Evolutionary conservation across 2,329 filamentous ascomycete species (phyloP).

Genomic region (Volutella citrinella): DNA sequence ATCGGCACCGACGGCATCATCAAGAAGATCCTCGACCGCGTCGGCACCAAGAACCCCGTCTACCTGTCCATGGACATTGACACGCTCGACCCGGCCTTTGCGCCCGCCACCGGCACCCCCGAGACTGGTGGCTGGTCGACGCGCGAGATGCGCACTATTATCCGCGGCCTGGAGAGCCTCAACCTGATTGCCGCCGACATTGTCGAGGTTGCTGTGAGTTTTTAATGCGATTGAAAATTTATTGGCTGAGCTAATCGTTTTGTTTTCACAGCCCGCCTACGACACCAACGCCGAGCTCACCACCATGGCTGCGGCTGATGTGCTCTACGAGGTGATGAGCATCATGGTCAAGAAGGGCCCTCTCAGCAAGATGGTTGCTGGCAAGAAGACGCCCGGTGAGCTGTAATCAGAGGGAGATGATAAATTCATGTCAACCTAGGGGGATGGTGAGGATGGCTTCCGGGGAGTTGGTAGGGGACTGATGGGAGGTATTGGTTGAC

Average conservation of each 20-base stretch:
- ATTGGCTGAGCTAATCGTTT: too few species aligned
- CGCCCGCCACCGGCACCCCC: conserved; percentile 71
- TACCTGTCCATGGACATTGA: conserved; percentile 86
- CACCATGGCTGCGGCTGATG: conserved; percentile 70
- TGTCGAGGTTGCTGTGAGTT: conserved; percentile 57
- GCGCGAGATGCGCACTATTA: conserved; percentile 67
- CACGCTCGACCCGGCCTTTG: conserved; percentile 77
- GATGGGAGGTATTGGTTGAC: too few species aligned
- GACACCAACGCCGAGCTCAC: conserved; percentile 71
- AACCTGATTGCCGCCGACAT: conserved; percentile 70
- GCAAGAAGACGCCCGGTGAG: conserved; percentile 6
- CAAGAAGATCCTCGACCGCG: conserved; percentile 70
- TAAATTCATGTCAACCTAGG: too few species aligned
- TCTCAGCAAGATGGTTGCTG: conserved; percentile 47
- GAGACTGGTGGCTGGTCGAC: conserved; percentile 77
- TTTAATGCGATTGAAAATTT: too few species aligned
- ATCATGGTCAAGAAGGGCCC: conserved; percentile 80
- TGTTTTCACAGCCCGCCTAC: conserved; percentile 63
- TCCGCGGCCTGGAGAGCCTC: conserved; percentile 65
- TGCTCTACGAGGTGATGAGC: conserved; percentile 74
- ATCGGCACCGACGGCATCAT: conserved; percentile 68
- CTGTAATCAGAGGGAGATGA: too few species aligned
- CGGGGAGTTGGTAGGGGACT: too few species aligned
- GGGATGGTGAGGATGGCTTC: too few species aligned
- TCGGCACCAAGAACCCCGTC: conserved; percentile 70